Base-by-base conservation (phyloP, 2,329 filamentous ascomycete genomes). In the Talaromyces sp. region DNA sequence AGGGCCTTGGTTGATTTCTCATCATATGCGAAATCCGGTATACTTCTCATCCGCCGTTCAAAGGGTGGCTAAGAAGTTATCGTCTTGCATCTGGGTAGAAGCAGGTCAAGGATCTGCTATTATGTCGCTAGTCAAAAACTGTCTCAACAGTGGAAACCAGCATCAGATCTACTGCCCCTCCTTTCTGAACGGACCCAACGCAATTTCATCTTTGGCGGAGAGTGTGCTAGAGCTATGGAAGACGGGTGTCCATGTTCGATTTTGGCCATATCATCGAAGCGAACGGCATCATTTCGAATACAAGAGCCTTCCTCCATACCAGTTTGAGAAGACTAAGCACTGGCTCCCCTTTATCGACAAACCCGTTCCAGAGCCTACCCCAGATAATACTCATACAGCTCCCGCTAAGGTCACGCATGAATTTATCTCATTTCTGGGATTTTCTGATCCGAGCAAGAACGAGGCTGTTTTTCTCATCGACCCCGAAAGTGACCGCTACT, bases 11-110 rank as follows among this genome's bases (percentile, higher is more conserved):
- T 8, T 36, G 40, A 61, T 55, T 2, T 59, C 59, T 8, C 52
- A 69, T 0, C 79, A 81, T 53, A 72, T 76, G 63, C 62, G 78
- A 2, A 37, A 73, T 0, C 76, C 79, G 0, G 79, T 82, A 1
- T 79, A 68, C 63, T 81, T 81, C 63, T 43, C 67, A 3, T 66
- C 78, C 2, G 78, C 72, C 0, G 59, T 80, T 0, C 64, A 74
- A 39, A 63, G 78, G 1, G 61, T 81, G 0, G 61, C 67, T 0
- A 53, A 70, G 7, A 50, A 67, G 5, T 63, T 67, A 28, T 66
- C 67, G 0, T 22, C 46, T 0, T 65, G 61, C n/a, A 61, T 75
- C 15, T 79, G 64, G 57, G 68, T 79, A 0, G 78, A 81, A 59
- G 77, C 76, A 0, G 78, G 78, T 0, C 74, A 72, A 5, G 70